A percentile compares a stretch with the other conserved stretches of the same genome.
These are phyloP conservation scores for Entonaema liquescens DNA, from an alignment of 495 filamentous ascomycete genomes.

Conservation along the genomic window DNA sequence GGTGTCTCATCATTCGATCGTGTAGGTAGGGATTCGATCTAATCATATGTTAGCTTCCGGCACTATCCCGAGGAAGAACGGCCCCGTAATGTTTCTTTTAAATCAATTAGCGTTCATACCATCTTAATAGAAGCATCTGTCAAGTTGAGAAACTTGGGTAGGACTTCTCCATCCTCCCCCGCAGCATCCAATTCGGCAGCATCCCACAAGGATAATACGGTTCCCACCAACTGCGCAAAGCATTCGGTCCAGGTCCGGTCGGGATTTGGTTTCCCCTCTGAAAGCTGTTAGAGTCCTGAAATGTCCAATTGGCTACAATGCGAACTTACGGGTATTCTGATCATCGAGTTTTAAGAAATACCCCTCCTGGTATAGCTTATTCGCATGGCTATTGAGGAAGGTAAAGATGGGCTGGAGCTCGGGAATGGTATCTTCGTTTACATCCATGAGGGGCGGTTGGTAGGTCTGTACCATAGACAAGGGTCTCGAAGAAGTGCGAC, in stretches of 20 bases:
- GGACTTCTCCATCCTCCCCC: constrained; percentile 80
- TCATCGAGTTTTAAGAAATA: constrained; percentile 98
- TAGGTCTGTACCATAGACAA: constrained; percentile 78
- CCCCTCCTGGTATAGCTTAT: constrained; percentile 97
- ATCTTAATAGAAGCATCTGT: constrained; percentile 97
- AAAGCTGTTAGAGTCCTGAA: constrained; percentile 37
- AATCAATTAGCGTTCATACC: constrained; percentile 61
- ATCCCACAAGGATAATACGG: constrained; percentile 95
- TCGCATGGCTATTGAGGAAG: constrained; percentile 91
- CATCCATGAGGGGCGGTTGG: constrained; percentile 86
- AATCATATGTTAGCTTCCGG: constrained; percentile 16
- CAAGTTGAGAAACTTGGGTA: constrained; percentile 95
- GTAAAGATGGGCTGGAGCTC: constrained; percentile 95
- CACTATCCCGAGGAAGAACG: not conserved
- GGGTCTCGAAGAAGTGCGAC: constrained; percentile 57
- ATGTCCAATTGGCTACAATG: not conserved
- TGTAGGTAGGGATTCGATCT: constrained; percentile 93
- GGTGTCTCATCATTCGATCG: constrained; percentile 75
- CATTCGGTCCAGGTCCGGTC: constrained; percentile 96
- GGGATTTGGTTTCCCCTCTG: constrained; percentile 84
- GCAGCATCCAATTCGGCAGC: constrained; percentile 90
- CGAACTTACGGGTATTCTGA: constrained; percentile 79
- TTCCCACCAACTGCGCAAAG: constrained; percentile 95
- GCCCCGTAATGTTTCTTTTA: not conserved
- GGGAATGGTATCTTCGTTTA: constrained; percentile 83